Base-by-base conservation (phyloP, 23 red algal species). In the Agarophyton chilense region DNA sequence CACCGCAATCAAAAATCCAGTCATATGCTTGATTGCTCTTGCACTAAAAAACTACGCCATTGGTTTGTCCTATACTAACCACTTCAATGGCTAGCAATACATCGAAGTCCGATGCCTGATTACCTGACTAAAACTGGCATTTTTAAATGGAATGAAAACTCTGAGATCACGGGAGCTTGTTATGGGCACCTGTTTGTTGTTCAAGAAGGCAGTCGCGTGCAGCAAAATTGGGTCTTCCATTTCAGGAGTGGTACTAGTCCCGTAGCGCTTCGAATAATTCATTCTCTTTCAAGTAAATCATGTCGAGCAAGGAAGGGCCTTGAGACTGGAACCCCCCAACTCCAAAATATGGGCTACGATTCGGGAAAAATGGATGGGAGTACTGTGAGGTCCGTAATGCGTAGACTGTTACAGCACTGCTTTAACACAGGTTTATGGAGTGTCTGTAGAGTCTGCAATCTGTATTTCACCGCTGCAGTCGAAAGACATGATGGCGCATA, bases 1-100 rank as follows among this genome's bases (percentile, higher is more conserved):
- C n/a, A n/a, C n/a, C n/a, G n/a, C n/a, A n/a, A n/a, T n/a, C n/a
- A n/a, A n/a, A n/a, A n/a, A n/a, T n/a, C n/a, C n/a, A n/a, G n/a
- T n/a, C n/a, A n/a, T n/a, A n/a, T n/a, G n/a, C n/a, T n/a, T n/a
- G 84, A 65, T 1, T 93, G 96, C 28, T 77, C 71, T 32, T 56
- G 25, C 32, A 90, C 35, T 13, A 93, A 76, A 17, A 78, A 55
- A 9, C 53, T 58, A 8, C 83, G 58, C 96, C 96, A 98, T 42
- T 78, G 6, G 43, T 54, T 4, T 52, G 49, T 32, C 43, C 74
- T 29, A 21, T 38, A 25, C 32, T n/a, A n/a, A 26, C 46, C 1
- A 19, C 22, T 36, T 52, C 74, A 52, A 57, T 52, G 21, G 49
- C 49, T 44, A 21, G 52, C 11, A 42, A 70, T 40, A 70, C 64